Evolutionary conservation across 306 rosid species (phyloP), one percentile per base, ranked within the genome.

Genomic region (Alnus rubra): DNA sequence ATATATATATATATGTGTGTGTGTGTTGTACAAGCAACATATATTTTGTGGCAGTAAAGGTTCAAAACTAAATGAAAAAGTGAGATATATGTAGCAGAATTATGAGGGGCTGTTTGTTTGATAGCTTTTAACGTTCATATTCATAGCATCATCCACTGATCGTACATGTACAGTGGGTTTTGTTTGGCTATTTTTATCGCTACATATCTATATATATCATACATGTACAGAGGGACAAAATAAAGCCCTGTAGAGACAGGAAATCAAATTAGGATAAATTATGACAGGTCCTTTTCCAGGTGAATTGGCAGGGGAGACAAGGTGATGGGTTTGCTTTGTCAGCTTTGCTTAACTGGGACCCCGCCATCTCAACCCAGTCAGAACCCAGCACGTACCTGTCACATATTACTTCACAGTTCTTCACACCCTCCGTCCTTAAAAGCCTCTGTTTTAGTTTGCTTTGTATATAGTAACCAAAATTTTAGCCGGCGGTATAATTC

Each of bases 241-340:
- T 65, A 81, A 59, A 81, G 33, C 69, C 47, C 74, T 79, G 79
- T 37, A 33, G 70, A 37, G 90, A 81, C 94, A 88, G 79, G 71
- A 82, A 10, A 31, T 56, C 70, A 56, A 53, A 76, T 75, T 74
- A 76, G 79, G 84, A 84, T 76, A 69, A 73, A 70, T 37, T 49
- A 72, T n/a, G 53, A 54, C 53, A 31, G 9, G 81, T 84, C 87
- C 49, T 78, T 86, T 85, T 83, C 89, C 79, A 56, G 81, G 79
- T 68, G 70, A 79, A 64, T 71, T 74, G 82, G 74, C 75, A 49
- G 74, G 71, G 83, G 81, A 76, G 82, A 80, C 90, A 88, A 78
- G 70, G 79, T 76, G 82, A 85, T 76, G 30, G 72, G 84, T 75
- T 81, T 79, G 33, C 73, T 65, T 84, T 78, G 84, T 82, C 82